Evolutionary conservation across 306 rosid species (phyloP), one percentile per base, ranked within the genome.

Genomic region (Elaeagnus macrophylla): DNA sequence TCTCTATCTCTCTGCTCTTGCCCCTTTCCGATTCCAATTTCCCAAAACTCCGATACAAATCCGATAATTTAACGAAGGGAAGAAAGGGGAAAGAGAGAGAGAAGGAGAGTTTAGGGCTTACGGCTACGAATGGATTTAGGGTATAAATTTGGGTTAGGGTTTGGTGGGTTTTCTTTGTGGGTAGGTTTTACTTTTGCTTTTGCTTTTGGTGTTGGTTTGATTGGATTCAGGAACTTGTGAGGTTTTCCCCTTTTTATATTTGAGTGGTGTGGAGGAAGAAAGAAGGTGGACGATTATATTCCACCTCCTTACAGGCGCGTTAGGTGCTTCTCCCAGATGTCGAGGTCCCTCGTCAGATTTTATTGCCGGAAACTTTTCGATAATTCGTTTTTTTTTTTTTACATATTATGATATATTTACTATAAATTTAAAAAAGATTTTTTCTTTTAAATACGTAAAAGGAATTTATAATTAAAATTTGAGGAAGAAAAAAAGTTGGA

Each of bases 151-250:
- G 36, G 43, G 36, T 39, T 46, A 35, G n/a, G 53, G 46, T 40
- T 14, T 13, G 56, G 54, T 39, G 53, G 70, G 66, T 57, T 75
- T 67, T 56, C 66, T 64, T 41, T 37, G 57, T 73, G 77, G 61
- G 61, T 53, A 65, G 70, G 77, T 69, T 72, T 20, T 39, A 37
- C 1, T 43, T 10, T 16, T 20, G 32, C 10, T 50, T 5, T 39
- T 35, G 37, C 10, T 37, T 39, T 56, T 12, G 54, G 48, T 10
- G 32, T 10, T 39, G 8, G 37, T 7, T 6, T 6, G 58, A 25
- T 25, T 25, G 32, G 58, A 25, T 25, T 25, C 4, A 25, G 32
- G 4, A 25, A 25, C 32, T 25, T 25, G 11, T 25, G 11, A 35
- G 41, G 41, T 39, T 13, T 17, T 12, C 16, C 25, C 1, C 3